Base-by-base conservation (phyloP, 768 basidiomycete genomes). In the Glaciozyma martinii region DNA sequence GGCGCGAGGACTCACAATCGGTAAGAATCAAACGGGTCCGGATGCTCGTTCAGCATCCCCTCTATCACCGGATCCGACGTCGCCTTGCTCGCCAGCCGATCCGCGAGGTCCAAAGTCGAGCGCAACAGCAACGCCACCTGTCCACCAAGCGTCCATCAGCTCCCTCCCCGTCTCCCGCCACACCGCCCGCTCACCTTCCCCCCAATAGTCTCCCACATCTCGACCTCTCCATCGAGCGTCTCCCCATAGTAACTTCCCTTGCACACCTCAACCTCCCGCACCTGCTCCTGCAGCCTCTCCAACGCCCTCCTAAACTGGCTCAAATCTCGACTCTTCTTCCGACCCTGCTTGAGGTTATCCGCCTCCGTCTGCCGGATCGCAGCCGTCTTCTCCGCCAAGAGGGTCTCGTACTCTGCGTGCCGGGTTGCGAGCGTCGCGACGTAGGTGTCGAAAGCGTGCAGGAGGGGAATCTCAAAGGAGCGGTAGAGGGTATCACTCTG, bases 401-500 rank as follows among this genome's bases (percentile, higher is more conserved):
- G 53, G 5, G 55, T 57, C 25, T 71, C 70, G 70, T 71, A 68
- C 25, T 67, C 66, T 4, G 66, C 66, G 50, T 71, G 70, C 29
- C 70, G 61, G 12, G 58, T 52, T 0, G 70, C 59, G 23, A 67
- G 58, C 27, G 66, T 60, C 19, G 30, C 43, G 27, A 65, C 62
- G 62, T 71, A 71, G 10, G 63, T 25, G 33, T 71, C 70, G 66
- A 65, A 71, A 3, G 63, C 54, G 30, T 65, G 61, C 27, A 71
- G 58, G 59, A 71, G 70, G 10, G 70, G 70, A 4, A 71, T 63
- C 47, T 71, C 70, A 46, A 71, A 67, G 1, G 57, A 56, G 5
- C 66, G 63, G 50, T 71, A 71, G 13, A 71, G 61, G 10, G 70
- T 71, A 56, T 71, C 70, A 56, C 70, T 71, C 70, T 67, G 66